Evolutionary conservation across 2,329 filamentous ascomycete species (phyloP), one percentile per base, ranked within the genome.

Genomic region (Ascochyta lentis): DNA sequence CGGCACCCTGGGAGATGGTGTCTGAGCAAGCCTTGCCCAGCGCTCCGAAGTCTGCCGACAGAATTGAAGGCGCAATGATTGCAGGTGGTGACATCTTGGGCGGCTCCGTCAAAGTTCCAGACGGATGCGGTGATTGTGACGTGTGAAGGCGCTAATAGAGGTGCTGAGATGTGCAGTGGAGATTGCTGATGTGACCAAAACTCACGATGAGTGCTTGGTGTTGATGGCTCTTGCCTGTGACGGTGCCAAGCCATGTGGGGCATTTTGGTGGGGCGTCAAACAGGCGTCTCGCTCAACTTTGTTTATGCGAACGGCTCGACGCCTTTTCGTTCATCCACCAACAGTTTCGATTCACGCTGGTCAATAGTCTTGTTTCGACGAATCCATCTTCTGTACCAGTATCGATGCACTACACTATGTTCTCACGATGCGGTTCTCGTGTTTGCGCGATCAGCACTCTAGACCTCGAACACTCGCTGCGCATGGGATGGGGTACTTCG

Each of bases 1-100:
- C 91, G 63, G 92, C 92, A 55, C 92, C 91, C 64, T 93, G 86
- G 47, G 84, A 83, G 70, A 99, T 97, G 56, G 93, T 96, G 69
- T 86, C 85, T 47, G 87, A 86, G 80, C 95, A 99, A 76, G 92
- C 94, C 70, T 87, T 85, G 68, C 94, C 93, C 54, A 99, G 85
- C 63, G 89, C 84, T 71, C 87, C 93, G 79, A 99, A 99, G 83
- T 99, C 94, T 64, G 94, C 94, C 71, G 93, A 96, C 58, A 99
- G 88, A 69, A 99, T 98, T n/a, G 94, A 98, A 27, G 95, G 95
- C 15, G 94, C 94, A 70, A 99, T 96, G 76, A 99, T 97, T 43
- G 95, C 90, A 60, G 89, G 87, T 23, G 94, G 95, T 54, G 91
- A 83, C 94, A 98, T 98, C 58, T 38, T 80, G 69, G 65, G 66